Evolutionary conservation across 148 eudicot species (phyloP), one percentile per base, ranked within the genome.

Genomic region (Bassia scoparia): DNA sequence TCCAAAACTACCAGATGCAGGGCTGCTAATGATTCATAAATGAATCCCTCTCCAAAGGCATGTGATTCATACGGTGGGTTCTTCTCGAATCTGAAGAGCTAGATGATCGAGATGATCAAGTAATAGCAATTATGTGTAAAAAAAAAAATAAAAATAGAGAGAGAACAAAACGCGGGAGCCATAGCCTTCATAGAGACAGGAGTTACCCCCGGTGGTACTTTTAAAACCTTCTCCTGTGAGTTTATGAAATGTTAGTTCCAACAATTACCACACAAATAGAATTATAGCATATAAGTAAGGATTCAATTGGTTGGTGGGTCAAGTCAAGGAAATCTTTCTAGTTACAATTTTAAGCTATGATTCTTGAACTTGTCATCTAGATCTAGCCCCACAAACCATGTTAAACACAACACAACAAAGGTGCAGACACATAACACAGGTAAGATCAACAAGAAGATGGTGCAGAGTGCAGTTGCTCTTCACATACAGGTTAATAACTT

Each of bases 61-160:
- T 91, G 93, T 34, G 98, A 91, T 70, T 82, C 81, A 74, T 91
- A 91, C 33, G 98, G 75, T 53, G 93, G 96, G 93, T 70, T 91
- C 98, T 89, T 91, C 98, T 68, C 90, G 84, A 54, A 91, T 91
- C 98, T 95, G 89, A 76, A 79, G 52, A 81, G 71, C 34, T 41
- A 61, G 34, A 71, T 60, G 37, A 63, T 72, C 77, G 75, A 80
- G 74, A 71, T 37, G 71, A 61, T n/a, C 50, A 54, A 70, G 30
- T 43, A 52, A 62, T 69, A 21, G 53, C 12, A 68, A 61, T 8
- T 20, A 61, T 35, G 38, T 56, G 11, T 20, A 63, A 61, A 50
- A 61, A 31, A 54, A 69, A 63, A 21, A 52, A 43, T 31, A 14
- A 55, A 55, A n/a, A 1, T 4, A 33, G 66, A 35, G 52, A 61